Percentiles rank a stretch among this genome's conserved stretches.
Conservation (phyloP, 192 early-diverging fungal genomes). For the Podila epicladia region DNA sequence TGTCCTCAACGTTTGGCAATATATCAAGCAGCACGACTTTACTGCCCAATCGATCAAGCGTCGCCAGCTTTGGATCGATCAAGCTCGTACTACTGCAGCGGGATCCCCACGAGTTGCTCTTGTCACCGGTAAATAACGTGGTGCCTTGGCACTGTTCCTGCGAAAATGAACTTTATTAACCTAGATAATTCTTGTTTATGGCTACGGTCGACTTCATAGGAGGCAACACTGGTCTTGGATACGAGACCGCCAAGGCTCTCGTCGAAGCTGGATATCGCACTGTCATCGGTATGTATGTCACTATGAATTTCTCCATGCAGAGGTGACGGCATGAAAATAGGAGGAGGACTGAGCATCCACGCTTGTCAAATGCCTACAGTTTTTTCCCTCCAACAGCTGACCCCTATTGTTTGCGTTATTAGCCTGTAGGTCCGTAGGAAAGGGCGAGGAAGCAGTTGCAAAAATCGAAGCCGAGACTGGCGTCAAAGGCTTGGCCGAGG, state of each 20-base stretch:
- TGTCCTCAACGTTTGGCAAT: slow-evolving; percentile 39
- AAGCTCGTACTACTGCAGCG: not conserved
- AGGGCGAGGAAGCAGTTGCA: slow-evolving; percentile 28
- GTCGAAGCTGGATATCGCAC: slow-evolving; percentile 62
- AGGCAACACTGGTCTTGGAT: slow-evolving; percentile 69
- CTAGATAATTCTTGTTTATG: not conserved
- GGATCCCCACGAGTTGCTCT: slow-evolving; percentile 32
- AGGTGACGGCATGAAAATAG: not conserved
- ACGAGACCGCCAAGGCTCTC: slow-evolving; percentile 65
- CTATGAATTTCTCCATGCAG: not conserved
- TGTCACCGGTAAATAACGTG: slow-evolving; percentile 20
- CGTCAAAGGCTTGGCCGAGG: slow-evolving; percentile 5
- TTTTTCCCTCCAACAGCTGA: not conserved
- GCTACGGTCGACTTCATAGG: slow-evolving; percentile 25
- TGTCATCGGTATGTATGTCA: slow-evolving; percentile 53
- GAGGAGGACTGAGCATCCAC: too few relatives aligned
- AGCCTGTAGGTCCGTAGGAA: slow-evolving; percentile 41
- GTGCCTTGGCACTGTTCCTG: not conserved
- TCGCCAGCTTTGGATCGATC: slow-evolving; percentile 44
- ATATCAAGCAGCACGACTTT: slow-evolving; percentile 20
- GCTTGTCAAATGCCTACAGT: too few relatives aligned
- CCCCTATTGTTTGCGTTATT: not conserved
- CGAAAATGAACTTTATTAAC: not conserved
- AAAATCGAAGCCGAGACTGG: slow-evolving; percentile 45
- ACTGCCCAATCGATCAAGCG: slow-evolving; percentile 8